Percentiles rank a stretch among this genome's conserved stretches.
Conservation (phyloP, 148 eudicot species). For the Arbutus unedo region DNA sequence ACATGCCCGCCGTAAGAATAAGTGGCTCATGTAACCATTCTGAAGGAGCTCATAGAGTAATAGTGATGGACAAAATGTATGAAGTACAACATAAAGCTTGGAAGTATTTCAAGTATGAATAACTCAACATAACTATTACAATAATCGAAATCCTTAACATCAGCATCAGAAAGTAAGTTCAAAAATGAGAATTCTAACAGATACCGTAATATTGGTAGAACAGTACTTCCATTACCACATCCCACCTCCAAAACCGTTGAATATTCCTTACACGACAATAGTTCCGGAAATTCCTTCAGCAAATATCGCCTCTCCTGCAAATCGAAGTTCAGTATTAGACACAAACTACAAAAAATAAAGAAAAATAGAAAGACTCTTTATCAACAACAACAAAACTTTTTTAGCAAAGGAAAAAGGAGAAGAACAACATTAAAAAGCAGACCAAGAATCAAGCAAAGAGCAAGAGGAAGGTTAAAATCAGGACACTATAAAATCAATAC, state of each 20-base stretch:
- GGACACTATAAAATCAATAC: neutral
- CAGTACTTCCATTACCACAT: slow-evolving; percentile 87
- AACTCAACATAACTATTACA: neutral
- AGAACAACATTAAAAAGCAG: neutral
- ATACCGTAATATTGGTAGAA: slow-evolving; percentile 15
- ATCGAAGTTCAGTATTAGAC: slow-evolving; percentile 8
- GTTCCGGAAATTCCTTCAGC: slow-evolving; percentile 82
- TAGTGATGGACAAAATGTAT: neutral
- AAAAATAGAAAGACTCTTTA: neutral
- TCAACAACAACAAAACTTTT: neutral
- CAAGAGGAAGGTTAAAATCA: neutral
- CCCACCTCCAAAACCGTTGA: slow-evolving; percentile 77
- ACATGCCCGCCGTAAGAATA: neutral
- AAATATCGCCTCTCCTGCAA: slow-evolving; percentile 76
- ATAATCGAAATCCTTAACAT: neutral
- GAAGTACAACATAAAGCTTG: neutral
- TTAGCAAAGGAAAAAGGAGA: neutral
- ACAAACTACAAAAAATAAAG: neutral
- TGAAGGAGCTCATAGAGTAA: neutral
- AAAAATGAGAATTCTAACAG: neutral
- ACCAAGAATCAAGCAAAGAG: neutral
- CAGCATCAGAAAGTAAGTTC: neutral
- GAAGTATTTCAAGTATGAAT: neutral
- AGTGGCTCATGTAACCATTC: neutral
- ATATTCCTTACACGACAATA: slow-evolving; percentile 50